Evolutionary conservation across 257 asterid species (phyloP), one percentile per base, ranked within the genome.

Genomic region (Henckelia pumila): DNA sequence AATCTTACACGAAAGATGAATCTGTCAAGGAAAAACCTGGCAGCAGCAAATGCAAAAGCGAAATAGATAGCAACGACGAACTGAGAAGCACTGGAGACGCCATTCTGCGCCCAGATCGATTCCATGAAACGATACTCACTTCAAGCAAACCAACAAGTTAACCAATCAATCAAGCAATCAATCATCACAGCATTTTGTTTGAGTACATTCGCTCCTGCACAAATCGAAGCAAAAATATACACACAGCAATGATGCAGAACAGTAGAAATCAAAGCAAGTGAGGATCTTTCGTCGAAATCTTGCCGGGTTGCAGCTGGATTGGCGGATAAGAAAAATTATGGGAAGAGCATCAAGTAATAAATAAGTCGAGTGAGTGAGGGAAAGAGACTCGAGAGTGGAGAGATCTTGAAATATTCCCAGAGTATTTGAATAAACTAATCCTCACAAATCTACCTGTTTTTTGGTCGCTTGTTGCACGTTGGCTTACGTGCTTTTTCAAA

Each of bases 21-120:
- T 81, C 82, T 85, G 76, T 94, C 96, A 29, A 91, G 89, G 72
- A 91, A 56, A 75, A 83, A 78, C 85, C 97, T 88, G 7, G 83
- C 91, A 8, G 73, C 74, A n/a, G 83, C 75, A 74, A 91, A 88
- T 8, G 75, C 79, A 10, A 88, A 76, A 22, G 85, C 87, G 69
- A 88, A 94, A 66, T 47, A 71, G 50, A 84, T 2, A 26, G 89
- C 92, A 56, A 69, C 22, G 67, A 73, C 1, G 77, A 88, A 84
- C 83, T 94, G 85, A 70, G 75, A 84, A 56, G 47, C 63, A 65
- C 63, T 40, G 37, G 96, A 95, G 64, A 61, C 84, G 74, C 76
- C 85, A 78, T 73, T 66, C 60, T 58, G 76, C 73, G 70, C 68
- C 87, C 82, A 77, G 74, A 81, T 68, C 77, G 82, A 79, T 74